Evolutionary conservation across 495 filamentous ascomycete species (phyloP), one percentile per base, ranked within the genome.

Genomic region (Penicillium pancosmium): DNA sequence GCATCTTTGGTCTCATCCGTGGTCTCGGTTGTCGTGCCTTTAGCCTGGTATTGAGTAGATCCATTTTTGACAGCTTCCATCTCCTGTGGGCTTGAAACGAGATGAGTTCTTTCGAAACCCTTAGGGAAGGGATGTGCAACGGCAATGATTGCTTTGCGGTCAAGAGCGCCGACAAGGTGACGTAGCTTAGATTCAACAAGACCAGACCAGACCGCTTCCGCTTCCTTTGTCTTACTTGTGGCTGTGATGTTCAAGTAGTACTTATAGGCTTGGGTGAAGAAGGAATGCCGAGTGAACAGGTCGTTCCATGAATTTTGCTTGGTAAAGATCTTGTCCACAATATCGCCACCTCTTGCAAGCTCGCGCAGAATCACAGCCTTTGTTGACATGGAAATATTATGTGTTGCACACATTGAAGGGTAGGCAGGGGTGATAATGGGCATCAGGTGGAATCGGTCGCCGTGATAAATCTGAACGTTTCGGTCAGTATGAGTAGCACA

Each of bases 401-500:
- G 93, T 0, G 93, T 97, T 3, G 95, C 87, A 67, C 93, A 97
- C 91, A 96, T 96, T 47, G 90, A 92, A 13, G 92, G 94, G 73
- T 96, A 97, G 3, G 95, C 91, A 2, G 94, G 94, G 5, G 91
- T 98, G 67, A 98, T 97, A 65, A 98, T 91, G 49, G 94, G 94
- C 94, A 98, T 98, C 15, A 94, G 73, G 71, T 97, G 93, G 60
- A 82, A 88, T 38, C 84, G 80, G 68, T 98, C 94, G 49, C 83
- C 82, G 58, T 85, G 83, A 66, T 96, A 95, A 38, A 95, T 79
- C 90, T 94, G 59, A 44, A 18, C 6, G 12, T 23, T 25, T 34
- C 15, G 23, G 10, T 44, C 10, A 58, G 51, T 25, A 11, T 2
- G 34, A 15, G 27, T 23, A 6, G 9, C n/a, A 31, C 23, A 15